Percentiles rank a stretch among this genome's conserved stretches.
phyloP scores from a whole-genome alignment of 2,329 filamentous ascomycete species.

The Corynespora cassiicola region DNA sequence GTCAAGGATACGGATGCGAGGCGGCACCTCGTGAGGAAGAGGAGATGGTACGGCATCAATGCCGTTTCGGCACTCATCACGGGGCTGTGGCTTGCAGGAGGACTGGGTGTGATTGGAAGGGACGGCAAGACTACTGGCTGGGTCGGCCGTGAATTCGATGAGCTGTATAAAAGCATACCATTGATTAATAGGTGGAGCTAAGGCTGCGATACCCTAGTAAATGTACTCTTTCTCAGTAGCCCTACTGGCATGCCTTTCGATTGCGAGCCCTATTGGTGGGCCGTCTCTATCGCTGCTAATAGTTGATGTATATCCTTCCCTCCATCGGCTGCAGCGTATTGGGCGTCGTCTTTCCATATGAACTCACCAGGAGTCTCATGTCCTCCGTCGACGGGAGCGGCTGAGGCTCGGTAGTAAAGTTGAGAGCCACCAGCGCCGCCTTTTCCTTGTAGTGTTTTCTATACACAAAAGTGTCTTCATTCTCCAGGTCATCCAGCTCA shows the following conservation, averaged over 20 bases:
- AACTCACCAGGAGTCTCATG: conserved; percentile 55
- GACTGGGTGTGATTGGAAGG: conserved; percentile 77
- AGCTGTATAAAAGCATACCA: conserved; percentile 69
- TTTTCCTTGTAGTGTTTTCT: conserved; percentile 41
- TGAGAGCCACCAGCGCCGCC: conserved; percentile 44
- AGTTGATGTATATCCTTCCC: conserved; percentile 45
- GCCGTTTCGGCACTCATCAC: conserved; percentile 64
- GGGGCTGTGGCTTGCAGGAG: conserved; percentile 80
- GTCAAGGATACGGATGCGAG: conserved; percentile 56
- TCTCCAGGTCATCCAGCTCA: conserved; percentile 59
- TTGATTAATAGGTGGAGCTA: conserved; percentile 61
- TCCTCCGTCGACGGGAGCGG: conserved; percentile 11
- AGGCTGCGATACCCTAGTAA: conserved; percentile 20
- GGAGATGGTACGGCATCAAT: conserved; percentile 76
- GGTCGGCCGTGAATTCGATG: conserved; percentile 81
- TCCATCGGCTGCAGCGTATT: conserved; percentile 40
- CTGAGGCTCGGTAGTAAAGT: conserved; percentile 41
- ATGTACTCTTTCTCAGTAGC: no score
- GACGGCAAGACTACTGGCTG: conserved; percentile 76
- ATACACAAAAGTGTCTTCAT: conserved; percentile 61
- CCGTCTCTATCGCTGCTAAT: no score
- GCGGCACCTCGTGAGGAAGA: conserved; percentile 63
- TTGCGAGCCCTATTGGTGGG: no score
- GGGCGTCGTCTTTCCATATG: conserved; percentile 28
- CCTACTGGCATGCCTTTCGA: no score